A percentile compares a stretch with the other conserved stretches of the same genome.
These are phyloP conservation scores for Goniomonas avonlea DNA, from an alignment of 78 protist genomes.

Conservation along the genomic window DNA sequence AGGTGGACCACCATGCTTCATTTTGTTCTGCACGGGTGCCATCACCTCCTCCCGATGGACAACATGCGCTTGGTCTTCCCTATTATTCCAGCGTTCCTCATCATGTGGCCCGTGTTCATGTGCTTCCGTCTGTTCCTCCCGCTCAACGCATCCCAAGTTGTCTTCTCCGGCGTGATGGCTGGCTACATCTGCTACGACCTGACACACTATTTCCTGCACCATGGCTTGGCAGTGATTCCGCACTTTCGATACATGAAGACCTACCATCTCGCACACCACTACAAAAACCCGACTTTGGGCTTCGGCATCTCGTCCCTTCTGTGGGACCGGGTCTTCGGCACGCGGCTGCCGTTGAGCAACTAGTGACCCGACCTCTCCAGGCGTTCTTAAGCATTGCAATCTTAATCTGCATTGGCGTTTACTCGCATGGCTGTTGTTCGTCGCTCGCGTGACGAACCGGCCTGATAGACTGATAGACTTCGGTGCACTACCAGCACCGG, in stretches of 20 bases:
- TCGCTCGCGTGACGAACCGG: no score
- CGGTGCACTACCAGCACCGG: no score
- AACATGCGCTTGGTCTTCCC: slow-evolving; percentile 60
- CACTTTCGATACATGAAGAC: not conserved
- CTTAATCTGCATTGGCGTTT: not conserved
- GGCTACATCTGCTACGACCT: slow-evolving; percentile 38
- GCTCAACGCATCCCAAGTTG: not conserved
- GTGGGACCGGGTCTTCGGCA: slow-evolving; percentile 10
- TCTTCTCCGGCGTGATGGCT: slow-evolving; percentile 1
- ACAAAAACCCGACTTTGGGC: not conserved
- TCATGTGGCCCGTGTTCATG: not conserved
- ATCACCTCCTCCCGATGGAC: slow-evolving; percentile 73
- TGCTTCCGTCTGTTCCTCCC: not conserved
- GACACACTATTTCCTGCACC: slow-evolving; percentile 41
- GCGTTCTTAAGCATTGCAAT: not conserved
- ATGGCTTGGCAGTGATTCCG: not conserved
- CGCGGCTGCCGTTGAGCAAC: slow-evolving; percentile 1
- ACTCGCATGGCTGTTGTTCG: no score
- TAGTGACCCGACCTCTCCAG: not conserved
- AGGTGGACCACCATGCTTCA: slow-evolving; percentile 59
- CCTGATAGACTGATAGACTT: no score
- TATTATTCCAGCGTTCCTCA: slow-evolving; percentile 21
- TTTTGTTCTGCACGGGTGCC: slow-evolving; percentile 73
- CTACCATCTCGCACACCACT: slow-evolving; percentile 25
- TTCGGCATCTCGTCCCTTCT: slow-evolving; percentile 4